Evolutionary conservation across 2,329 filamentous ascomycete genomes (phyloP), one percentile per base, ranked within the genome.

Genomic region (Zymoseptoria crescenta): DNA sequence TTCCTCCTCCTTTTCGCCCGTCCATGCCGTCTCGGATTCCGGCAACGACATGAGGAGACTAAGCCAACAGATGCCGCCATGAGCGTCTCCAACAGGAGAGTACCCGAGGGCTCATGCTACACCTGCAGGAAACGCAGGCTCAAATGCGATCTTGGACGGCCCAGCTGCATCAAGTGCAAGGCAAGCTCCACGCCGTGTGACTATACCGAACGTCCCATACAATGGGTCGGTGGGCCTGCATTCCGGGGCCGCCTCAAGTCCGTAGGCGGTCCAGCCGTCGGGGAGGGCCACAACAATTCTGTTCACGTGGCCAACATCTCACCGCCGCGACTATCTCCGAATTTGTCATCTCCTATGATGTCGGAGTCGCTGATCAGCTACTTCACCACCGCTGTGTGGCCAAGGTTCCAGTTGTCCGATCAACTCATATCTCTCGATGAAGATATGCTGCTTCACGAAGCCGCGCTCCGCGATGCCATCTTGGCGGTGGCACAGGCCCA

Each of bases 161-260:
- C 57, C 1, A 20, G 30, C 7, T 59, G 57, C 54, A 56, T 30
- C 16, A 51, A 52, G n/a, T 59, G 57, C 49, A n/a, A 49, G 21
- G 28, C 45, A 30, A 45, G n/a, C 16, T 54, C 16, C 27, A 24
- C 21, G 19, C 29, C 48, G 8, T 59, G 57, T 45, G 57, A 56
- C 8, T 59, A 59, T 48, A 30, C 54, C 16, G 20, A 51, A 28
- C 52, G 52, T 49, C 29, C 52, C 13, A 8, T 59, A 13, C 54
- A 59, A 30, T 59, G 57, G 57, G 57, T 59, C 13, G 57, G 57
- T 24, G 57, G 54, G 2, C 29, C 55, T 30, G 57, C 57, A 21
- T 48, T 29, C 29, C 57, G 57, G 8, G 57, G 57, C 16, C 57
- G 54, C 8, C 28, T 54, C 24, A 55, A 49, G 16, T 13, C 24